Base-by-base conservation (phyloP, 2,329 filamentous ascomycete genomes). In the Fusarium sambucinum region DNA sequence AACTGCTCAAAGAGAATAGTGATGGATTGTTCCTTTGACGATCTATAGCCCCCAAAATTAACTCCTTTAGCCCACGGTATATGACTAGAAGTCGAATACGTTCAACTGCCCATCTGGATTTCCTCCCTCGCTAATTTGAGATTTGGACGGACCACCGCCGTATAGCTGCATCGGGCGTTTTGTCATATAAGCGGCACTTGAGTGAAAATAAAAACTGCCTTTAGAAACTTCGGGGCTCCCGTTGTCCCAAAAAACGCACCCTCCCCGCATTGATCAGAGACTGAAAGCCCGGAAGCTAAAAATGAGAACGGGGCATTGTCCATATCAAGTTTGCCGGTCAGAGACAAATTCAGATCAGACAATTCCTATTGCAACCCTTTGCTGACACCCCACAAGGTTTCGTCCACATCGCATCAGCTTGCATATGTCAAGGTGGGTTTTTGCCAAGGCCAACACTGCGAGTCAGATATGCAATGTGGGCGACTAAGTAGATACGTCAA, bases 291-390 rank as follows among this genome's bases (percentile, higher is more conserved):
- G 14, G 35, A 11, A 50, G n/a, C 35, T 17, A 50, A 19, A 50
- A 19, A 37, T 35, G 17, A 23, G 25, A 59, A 50, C 41, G 38
- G 55, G 16, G 25, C 23, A 50, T 38, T 50, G 47, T 12, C 47
- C 47, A 27, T 50, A 50, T 38, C 12, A 38, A 50, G 47, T 25
- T 16, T 50, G n/a, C 25, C 23, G 17, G 33, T 29, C 23, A 37
- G 32, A 54, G 16, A 17, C 29, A 47, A 47, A 35, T 9, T 12
- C 13, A 46, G 40, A 25, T 33, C 14, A 19, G 17, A 25, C 17
- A 13, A 17, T 23, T 21, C 21, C 25, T 7, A 19, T 19, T 27
- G 47, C 14, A 33, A 38, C 33, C 47, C 11, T 25, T 27, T 38
- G 16, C 14, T 40, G 32, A 16, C 33, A 27, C 13, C 16, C 17